phyloP scores from a whole-genome alignment of 2,329 filamentous ascomycete species.

The Colletotrichum cuscutae region DNA sequence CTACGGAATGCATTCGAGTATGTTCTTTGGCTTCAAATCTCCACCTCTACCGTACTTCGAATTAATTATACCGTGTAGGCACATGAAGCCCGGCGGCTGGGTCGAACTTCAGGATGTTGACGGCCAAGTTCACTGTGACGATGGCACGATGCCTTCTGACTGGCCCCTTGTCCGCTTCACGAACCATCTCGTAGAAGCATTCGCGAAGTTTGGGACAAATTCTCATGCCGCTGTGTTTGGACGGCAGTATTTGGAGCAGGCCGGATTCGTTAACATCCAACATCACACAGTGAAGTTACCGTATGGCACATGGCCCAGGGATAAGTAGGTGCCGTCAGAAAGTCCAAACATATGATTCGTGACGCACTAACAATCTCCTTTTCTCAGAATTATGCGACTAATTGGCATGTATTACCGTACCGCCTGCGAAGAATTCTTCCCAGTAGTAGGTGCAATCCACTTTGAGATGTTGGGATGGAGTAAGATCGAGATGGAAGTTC shows the following conservation, averaged over 20 bases:
- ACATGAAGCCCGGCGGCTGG: conserved; percentile 56
- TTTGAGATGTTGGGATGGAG: conserved; percentile 50
- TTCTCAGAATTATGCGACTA: conserved; percentile 46
- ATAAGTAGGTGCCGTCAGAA: conserved; percentile 40
- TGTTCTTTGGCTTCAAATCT: background rate
- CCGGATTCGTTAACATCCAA: conserved; percentile 53
- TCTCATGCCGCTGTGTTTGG: conserved; percentile 51
- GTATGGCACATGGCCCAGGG: conserved; percentile 58
- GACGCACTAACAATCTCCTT: background rate
- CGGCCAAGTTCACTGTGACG: conserved; percentile 50
- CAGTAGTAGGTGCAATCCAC: conserved; percentile 51
- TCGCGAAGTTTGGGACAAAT: conserved; percentile 49
- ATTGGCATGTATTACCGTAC: conserved; percentile 54
- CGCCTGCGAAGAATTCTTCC: conserved; percentile 53
- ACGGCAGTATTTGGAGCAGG: conserved; percentile 46
- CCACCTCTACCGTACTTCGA: rapidly evolving
- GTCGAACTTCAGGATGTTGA: conserved; percentile 58
- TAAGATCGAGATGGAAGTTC: conserved; percentile 40
- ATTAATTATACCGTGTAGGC: conserved; percentile 36
- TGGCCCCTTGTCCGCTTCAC: conserved; percentile 48
- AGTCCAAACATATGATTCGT: no score
- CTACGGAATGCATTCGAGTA: conserved; percentile 45
- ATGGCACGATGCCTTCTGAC: conserved; percentile 46
- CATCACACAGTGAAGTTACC: conserved; percentile 56
- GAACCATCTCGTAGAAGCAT: conserved; percentile 47